Evolutionary conservation across 192 early-diverging fungal species (phyloP).

Genomic region (Geranomyces michiganensis): DNA sequence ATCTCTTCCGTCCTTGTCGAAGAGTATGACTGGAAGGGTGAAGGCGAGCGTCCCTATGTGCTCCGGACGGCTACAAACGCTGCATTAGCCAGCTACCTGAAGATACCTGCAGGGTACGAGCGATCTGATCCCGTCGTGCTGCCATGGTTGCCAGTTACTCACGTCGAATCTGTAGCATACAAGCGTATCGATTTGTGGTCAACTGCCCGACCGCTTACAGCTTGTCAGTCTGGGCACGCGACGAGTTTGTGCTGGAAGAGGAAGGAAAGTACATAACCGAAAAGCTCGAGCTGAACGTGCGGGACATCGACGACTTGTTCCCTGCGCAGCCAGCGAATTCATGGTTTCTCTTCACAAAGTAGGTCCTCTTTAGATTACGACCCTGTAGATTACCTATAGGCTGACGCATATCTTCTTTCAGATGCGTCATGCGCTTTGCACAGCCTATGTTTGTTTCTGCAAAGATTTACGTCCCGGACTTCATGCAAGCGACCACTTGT

Average conservation of each 20-base stretch:
- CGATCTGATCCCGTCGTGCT: background rate
- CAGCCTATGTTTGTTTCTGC: slow-evolving; percentile 46
- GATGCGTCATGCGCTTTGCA: slow-evolving; percentile 41
- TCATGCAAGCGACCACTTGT: slow-evolving; percentile 37
- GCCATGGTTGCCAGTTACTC: background rate
- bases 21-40: slow-evolving; percentile 50
- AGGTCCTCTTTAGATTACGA: background rate
- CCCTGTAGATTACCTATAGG: background rate
- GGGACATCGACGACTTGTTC: slow-evolving; percentile 56
- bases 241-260: slow-evolving; percentile 56
- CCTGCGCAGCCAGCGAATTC: slow-evolving; percentile 47
- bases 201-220: slow-evolving; percentile 49
- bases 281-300: slow-evolving; percentile 38
- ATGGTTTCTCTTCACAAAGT: slow-evolving; percentile 59
- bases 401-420: slow-evolving; percentile 3
- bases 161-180: slow-evolving; percentile 20
- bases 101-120: slow-evolving; percentile 41
- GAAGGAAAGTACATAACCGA: slow-evolving; percentile 56
- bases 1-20: slow-evolving; percentile 46
- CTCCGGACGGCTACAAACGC: slow-evolving; percentile 50
- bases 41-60: slow-evolving; percentile 11
- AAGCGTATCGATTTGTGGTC: slow-evolving; percentile 47
- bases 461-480: slow-evolving; percentile 52
- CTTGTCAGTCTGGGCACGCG: slow-evolving; percentile 51
- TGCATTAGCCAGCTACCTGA: slow-evolving; percentile 34